A percentile compares a stretch with the other conserved stretches of the same genome.
Evolutionary conservation across 805 yeast species (phyloP).

Genomic region (Candida qinlingensis): DNA sequence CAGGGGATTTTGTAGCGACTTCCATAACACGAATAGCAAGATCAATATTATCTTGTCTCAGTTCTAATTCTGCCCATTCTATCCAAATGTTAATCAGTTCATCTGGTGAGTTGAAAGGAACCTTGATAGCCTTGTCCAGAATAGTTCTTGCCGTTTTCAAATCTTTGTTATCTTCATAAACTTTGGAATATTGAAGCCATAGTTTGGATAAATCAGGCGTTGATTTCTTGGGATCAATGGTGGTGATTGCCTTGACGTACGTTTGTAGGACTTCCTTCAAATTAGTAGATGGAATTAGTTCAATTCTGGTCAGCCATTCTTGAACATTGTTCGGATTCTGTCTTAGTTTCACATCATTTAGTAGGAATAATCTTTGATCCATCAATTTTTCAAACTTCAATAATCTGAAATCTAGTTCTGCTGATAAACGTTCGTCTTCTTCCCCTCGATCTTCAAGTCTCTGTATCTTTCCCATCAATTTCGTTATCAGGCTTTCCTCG

Average conservation of each 20-base stretch:
- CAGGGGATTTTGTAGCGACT: constrained; percentile 37
- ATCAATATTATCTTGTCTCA: constrained; percentile 43
- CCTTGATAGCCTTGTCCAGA: constrained; percentile 59
- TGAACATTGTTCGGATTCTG: constrained; percentile 56
- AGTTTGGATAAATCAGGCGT: constrained; percentile 46
- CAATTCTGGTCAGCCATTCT: constrained; percentile 64
- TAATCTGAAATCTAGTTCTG: constrained; percentile 40
- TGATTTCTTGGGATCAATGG: constrained; percentile 55
- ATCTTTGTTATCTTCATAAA: constrained; percentile 56
- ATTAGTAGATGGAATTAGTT: constrained; percentile 36
- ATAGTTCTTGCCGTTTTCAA: constrained; percentile 55
- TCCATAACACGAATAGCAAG: constrained; percentile 37
- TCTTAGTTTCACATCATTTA: constrained; percentile 64
- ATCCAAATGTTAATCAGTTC: constrained; percentile 68
- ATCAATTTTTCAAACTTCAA: constrained; percentile 48
- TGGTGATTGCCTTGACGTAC: constrained; percentile 59
- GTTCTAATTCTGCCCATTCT: constrained; percentile 70
- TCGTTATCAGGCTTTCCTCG: constrained; percentile 44
- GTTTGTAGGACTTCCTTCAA: constrained; percentile 44
- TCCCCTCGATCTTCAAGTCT: constrained; percentile 5
- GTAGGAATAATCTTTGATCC: constrained; percentile 47
- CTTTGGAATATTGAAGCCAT: constrained; percentile 66
- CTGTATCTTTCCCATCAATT: constrained; percentile 10
- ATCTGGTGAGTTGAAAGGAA: constrained; percentile 55
- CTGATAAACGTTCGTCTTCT: constrained; percentile 18